These are phyloP conservation scores for Pleurotus platypus DNA, from an alignment of 768 basidiomycete genomes.

Conservation along the genomic window DNA sequence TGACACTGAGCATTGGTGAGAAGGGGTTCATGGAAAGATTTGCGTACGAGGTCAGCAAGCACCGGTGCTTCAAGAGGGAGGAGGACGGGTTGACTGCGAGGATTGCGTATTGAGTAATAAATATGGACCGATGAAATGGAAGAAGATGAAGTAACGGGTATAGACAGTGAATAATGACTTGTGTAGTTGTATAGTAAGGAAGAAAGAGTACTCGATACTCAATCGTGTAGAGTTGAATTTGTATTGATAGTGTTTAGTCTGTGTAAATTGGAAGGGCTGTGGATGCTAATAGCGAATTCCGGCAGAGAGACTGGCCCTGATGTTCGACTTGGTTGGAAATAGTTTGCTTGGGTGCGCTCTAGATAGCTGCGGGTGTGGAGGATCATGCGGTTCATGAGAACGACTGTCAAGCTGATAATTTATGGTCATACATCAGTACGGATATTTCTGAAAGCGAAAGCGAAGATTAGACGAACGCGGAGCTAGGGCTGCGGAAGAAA, in stretches of 20 bases:
- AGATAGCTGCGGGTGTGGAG: not conserved
- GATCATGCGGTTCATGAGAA: slow-evolving; percentile 3
- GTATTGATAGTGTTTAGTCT: too few species aligned
- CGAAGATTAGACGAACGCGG: not conserved
- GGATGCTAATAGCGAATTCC: too few species aligned
- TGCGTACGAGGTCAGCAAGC: slow-evolving; percentile 60
- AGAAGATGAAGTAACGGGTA: too few species aligned
- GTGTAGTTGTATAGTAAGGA: too few species aligned
- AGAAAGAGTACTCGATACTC: too few species aligned
- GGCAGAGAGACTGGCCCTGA: too few species aligned
- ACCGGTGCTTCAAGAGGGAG: slow-evolving; percentile 64
- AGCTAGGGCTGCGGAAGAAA: not conserved
- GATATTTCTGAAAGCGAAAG: too few species aligned
- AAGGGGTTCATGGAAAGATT: slow-evolving; percentile 59
- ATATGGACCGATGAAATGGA: not conserved
- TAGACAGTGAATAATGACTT: too few species aligned
- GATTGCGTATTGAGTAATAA: slow-evolving; percentile 39
- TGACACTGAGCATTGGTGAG: slow-evolving; percentile 27
- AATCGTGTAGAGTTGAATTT: too few species aligned
- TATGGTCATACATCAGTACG: not conserved
- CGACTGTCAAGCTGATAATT: not conserved
- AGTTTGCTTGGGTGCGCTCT: not conserved
- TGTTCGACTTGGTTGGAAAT: not conserved
- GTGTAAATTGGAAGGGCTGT: too few species aligned
- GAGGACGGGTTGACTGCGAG: slow-evolving; percentile 47